Base-by-base conservation (phyloP, 73 alveolate species). In the Urostyla sp. region DNA sequence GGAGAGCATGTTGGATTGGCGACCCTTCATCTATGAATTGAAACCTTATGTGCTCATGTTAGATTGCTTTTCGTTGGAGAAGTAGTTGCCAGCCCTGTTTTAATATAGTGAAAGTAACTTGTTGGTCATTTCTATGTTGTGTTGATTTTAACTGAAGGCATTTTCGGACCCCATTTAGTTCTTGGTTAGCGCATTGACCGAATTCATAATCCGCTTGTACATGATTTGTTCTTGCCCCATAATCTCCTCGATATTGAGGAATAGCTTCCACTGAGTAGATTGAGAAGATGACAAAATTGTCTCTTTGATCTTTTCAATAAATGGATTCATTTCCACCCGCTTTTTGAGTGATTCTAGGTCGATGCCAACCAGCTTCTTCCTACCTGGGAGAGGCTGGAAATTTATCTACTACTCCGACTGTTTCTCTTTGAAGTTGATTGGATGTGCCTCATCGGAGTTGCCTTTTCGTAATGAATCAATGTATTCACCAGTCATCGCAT, bases 401-500 rank as follows among this genome's bases (percentile, higher is more conserved):
- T 63, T 53, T 37, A 11, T 13, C 57, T 34, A 4, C 44, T 37
- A 4, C 43, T 3, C 15, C 4, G 30, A 28, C 8, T 16, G 44
- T 28, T 52, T 73, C 11, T 73, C 85, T 73, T 32, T 54, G 34
- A 20, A 77, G 20, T 52, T 30, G 46, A 77, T 60, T 2, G 89
- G 89, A 31, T 28, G 30, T 5, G 89, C 53, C 28, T 77, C 89
- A 55, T 50, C 77, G 11, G 75, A 38, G 35, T 60, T 78, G 0
- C 94, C 94, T 43, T 86, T 87, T 30, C 77, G 57, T 11, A 86
- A 52, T 15, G 90, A 61, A 44, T 87, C 94, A 16, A 86, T 53
- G 44, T 61, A 56, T 15, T 54, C 58, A 0, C 90, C 90, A 35
- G 77, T 52, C 31, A 10, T 10, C 5, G 85, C 78, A 26, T 87